Percentiles rank a stretch among this genome's conserved stretches.
phyloP scores from a whole-genome alignment of 2,329 filamentous ascomycete species.

The Talaromyces marneffei region DNA sequence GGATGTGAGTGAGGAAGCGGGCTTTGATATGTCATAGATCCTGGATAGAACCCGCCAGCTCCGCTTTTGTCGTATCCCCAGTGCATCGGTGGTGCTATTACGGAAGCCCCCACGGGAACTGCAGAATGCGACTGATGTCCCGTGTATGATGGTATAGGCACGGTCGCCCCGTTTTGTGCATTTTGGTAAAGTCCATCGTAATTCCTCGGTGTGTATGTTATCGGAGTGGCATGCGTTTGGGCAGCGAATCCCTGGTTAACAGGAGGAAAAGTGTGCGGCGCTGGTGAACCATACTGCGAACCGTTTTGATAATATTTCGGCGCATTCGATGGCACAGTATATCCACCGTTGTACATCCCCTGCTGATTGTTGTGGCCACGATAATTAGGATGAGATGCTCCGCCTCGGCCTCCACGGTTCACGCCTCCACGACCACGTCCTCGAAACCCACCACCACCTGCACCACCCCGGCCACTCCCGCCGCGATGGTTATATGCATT shows the following conservation, averaged over 20 bases:
- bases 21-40: slow-evolving; percentile 24
- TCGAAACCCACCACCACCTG: slow-evolving; percentile 24
- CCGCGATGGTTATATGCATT: slow-evolving; percentile 20
- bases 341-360: slow-evolving; percentile 23
- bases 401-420: slow-evolving; percentile 22
- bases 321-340: slow-evolving; percentile 20
- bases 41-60: slow-evolving; percentile 43
- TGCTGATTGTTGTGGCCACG: slow-evolving; percentile 19
- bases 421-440: slow-evolving; percentile 33
- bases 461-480: slow-evolving; percentile 21
- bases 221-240: neutral
- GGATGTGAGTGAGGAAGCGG: slow-evolving; percentile 20
- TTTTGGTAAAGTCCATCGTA: neutral
- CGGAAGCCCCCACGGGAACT: slow-evolving; percentile 18
- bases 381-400: slow-evolving; percentile 23
- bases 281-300: neutral
- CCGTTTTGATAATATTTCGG: neutral
- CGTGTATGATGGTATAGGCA: neutral
- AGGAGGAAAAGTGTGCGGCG: slow-evolving; percentile 6
- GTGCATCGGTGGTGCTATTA: slow-evolving; percentile 52
- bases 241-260: slow-evolving; percentile 22
- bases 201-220: slow-evolving; percentile 1
- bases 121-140: neutral
- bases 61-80: slow-evolving; percentile 51
- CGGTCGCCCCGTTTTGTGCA: neutral